A percentile compares a stretch with the other conserved stretches of the same genome.
Evolutionary conservation across 768 basidiomycete species (phyloP).

Genomic region (Rhizopogon vulgaris): DNA sequence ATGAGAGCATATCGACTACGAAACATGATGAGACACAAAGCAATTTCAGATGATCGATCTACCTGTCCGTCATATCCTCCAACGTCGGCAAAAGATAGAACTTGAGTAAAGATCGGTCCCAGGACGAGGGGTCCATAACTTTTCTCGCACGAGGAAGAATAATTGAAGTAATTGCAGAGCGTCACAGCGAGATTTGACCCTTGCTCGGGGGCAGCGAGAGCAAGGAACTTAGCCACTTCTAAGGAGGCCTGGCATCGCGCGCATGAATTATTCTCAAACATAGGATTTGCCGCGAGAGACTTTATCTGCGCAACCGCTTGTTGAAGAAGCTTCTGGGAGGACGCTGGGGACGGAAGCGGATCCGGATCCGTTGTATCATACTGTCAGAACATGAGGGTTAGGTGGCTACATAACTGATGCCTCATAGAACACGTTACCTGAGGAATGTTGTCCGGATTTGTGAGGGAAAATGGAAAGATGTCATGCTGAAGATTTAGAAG

Average conservation of each 20-base stretch:
- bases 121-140: conserved; percentile 41
- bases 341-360: conserved; percentile 53
- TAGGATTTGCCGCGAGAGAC: conserved; percentile 47
- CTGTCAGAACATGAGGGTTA: conserved; percentile 14
- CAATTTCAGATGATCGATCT: conserved; percentile 1
- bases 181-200: conserved; percentile 51
- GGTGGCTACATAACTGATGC: not conserved
- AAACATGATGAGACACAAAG: not conserved
- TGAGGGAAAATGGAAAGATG: conserved; percentile 55
- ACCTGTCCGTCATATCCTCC: conserved; percentile 74
- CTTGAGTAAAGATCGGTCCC: conserved; percentile 65
- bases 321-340: conserved; percentile 38
- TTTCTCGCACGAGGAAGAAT: conserved; percentile 44
- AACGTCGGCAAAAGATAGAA: conserved; percentile 63
- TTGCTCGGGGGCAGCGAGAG: conserved; percentile 55
- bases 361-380: conserved; percentile 59
- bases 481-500: conserved; percentile 35
- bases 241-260: conserved; percentile 55
- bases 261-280: conserved; percentile 50
- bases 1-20: conserved; percentile 52
- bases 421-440: conserved; percentile 22
- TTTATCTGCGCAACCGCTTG: conserved; percentile 52
- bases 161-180: conserved; percentile 56
- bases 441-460: conserved; percentile 56
- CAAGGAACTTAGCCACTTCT: conserved; percentile 60